phyloP scores from a whole-genome alignment of 768 basidiomycete genomes.

The Pisolithus sp. region DNA sequence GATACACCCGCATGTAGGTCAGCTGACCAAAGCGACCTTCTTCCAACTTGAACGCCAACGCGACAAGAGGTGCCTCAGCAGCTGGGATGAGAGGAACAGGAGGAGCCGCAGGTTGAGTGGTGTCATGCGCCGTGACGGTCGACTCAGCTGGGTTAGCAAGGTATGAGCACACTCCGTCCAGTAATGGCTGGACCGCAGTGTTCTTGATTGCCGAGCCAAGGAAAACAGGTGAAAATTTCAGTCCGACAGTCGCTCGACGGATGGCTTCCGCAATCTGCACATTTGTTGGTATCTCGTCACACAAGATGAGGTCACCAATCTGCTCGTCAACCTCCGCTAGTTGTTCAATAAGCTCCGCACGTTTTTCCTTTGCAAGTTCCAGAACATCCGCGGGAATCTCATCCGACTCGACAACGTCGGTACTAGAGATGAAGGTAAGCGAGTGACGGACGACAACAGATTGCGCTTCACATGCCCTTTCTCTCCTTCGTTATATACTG shows the following conservation, averaged over 20 bases:
- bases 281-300: conserved; percentile 70
- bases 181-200: conserved; percentile 86
- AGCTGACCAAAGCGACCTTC: conserved; percentile 96
- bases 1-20: conserved; percentile 98
- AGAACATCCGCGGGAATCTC: conserved; percentile 79
- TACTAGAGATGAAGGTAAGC: conserved; percentile 37
- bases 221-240: conserved; percentile 95
- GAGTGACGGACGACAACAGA: background rate
- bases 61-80: conserved; percentile 81
- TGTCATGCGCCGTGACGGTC: conserved; percentile 77
- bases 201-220: conserved; percentile 97
- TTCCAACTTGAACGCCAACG: conserved; percentile 96
- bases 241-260: conserved; percentile 77
- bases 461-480: conserved; percentile 66
- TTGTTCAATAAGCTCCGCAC: conserved; percentile 86
- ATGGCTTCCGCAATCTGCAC: conserved; percentile 77
- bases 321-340: conserved; percentile 95
- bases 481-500: conserved; percentile 88
- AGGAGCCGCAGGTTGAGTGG: conserved; percentile 59
- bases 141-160: conserved; percentile 84
- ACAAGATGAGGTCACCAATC: conserved; percentile 86
- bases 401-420: conserved; percentile 70
- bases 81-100: conserved; percentile 77
- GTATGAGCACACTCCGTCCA: conserved; percentile 95
- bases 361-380: conserved; percentile 75